Evolutionary conservation across 1,284 basidiomycete genomes (phyloP), one percentile per base, ranked within the genome.

Genomic region (Mycosarcoma maydis): DNA sequence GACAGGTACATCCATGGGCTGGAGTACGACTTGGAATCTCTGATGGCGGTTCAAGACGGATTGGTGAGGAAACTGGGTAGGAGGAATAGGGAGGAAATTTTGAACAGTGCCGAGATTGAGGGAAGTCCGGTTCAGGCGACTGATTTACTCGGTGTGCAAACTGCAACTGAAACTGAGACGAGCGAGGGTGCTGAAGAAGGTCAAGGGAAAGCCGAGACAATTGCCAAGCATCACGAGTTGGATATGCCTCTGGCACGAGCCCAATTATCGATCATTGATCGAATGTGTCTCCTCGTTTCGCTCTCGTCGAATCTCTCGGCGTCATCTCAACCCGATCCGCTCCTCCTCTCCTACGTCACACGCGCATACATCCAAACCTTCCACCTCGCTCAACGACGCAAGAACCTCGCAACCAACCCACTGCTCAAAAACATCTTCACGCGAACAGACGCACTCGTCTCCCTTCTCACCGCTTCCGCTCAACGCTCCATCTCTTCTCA

Each of bases 201-300:
- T n/a, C 8, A n/a, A 34, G 57, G 42, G 0, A 61, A 66, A 11
- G 58, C 61, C 11, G 51, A 62, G 36, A 62, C 41, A 19, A 56
- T 58, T n/a, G 10, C 37, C 19, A 6, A 23, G 3, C 39, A 38
- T 13, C 45, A 66, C 23, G 50, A 71, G 30, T 26, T 61, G n/a
- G 67, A 65, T 29, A 55, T 57, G 46, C 55, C 50, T n/a, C 39
- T 70, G 3, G 61, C 57, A 7, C 30, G 58, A 10, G 69, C 69
- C 3, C 46, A 53, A 20, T 24, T 72, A 0, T 30, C 36, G 14
- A 49, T 72, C 41, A 58, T 72, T 20, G 69, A 72, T 22, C 50
- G 69, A 0, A 72, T 72, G 69, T 20, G 51, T 2, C 20, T 67
- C 17, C 29, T 56, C 24, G 40, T 51, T 3, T 26, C 54, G 2